phyloP scores from a whole-genome alignment of 257 asterid species.

The Marsdenia floribunda region DNA sequence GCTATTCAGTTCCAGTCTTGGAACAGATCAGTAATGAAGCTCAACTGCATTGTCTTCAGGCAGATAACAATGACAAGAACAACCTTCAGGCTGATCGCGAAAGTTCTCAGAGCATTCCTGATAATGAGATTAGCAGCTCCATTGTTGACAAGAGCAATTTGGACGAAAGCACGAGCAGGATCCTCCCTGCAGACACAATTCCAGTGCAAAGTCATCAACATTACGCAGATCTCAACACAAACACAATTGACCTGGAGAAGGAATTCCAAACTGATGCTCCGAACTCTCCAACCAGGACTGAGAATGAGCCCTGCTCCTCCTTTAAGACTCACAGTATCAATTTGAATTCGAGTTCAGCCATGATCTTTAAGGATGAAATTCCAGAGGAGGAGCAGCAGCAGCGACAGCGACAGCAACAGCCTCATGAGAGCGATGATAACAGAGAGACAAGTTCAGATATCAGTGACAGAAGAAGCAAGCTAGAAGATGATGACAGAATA shows the following conservation, averaged over 20 bases:
- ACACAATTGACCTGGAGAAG: conserved; percentile 10
- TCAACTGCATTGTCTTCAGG: background rate
- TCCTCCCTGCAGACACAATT: background rate
- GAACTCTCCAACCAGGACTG: background rate
- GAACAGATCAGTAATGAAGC: background rate
- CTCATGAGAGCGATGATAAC: conserved; percentile 9
- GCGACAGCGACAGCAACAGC: conserved; percentile 32
- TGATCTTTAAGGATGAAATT: background rate
- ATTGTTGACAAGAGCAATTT: conserved; percentile 9
- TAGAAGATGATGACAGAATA: conserved; percentile 31
- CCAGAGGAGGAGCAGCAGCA: too few species aligned
- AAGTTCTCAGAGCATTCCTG: background rate
- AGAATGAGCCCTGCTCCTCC: background rate
- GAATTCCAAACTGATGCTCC: background rate
- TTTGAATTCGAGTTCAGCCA: background rate
- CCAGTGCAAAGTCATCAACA: background rate
- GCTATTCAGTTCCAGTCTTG: background rate
- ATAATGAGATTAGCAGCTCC: background rate
- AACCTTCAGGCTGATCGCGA: conserved; percentile 20
- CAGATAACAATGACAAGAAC: background rate
- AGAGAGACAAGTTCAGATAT: background rate
- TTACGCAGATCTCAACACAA: background rate
- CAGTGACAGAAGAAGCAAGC: conserved; percentile 25
- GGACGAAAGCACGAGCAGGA: background rate
- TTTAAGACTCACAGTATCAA: background rate